Percentiles rank a stretch among this genome's conserved stretches.
These are phyloP conservation scores for Trichoderma arundinaceum DNA, from an alignment of 2,329 filamentous ascomycete genomes.

Conservation along the genomic window DNA sequence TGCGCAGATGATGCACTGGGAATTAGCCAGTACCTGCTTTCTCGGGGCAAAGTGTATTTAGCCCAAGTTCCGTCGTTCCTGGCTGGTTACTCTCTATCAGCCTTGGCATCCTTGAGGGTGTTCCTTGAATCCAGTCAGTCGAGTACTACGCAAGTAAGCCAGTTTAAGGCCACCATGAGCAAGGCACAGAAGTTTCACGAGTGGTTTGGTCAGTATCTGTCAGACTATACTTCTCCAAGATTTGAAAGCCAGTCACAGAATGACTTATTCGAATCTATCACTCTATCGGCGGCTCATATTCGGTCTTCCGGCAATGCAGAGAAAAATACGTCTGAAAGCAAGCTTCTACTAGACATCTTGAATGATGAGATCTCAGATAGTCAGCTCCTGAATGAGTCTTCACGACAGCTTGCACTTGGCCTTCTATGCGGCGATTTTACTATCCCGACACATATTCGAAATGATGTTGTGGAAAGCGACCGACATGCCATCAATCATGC, in stretches of 20 bases:
- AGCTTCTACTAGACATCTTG: conserved; percentile 78
- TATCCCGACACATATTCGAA: conserved; percentile 48
- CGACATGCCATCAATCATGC: conserved; percentile 65
- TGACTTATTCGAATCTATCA: conserved; percentile 68
- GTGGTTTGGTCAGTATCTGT: conserved; percentile 77
- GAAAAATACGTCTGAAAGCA: conserved; percentile 75
- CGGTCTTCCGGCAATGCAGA: conserved; percentile 71
- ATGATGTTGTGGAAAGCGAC: conserved; percentile 74
- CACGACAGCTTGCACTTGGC: conserved; percentile 71
- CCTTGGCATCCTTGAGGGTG: conserved; percentile 75
- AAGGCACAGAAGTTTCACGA: conserved; percentile 76
- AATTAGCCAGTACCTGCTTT: conserved; percentile 81
- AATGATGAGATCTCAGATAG: conserved; percentile 68
- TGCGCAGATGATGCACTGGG: conserved; percentile 92
- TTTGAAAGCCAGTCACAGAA: conserved; percentile 58
- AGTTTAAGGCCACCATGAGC: conserved; percentile 76
- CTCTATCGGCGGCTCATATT: conserved; percentile 70
- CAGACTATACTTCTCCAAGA: conserved; percentile 61
- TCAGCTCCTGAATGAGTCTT: conserved; percentile 71
- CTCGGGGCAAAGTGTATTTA: conserved; percentile 69
- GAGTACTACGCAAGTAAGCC: conserved; percentile 82
- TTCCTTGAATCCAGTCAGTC: conserved; percentile 78
- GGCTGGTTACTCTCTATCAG: conserved; percentile 78
- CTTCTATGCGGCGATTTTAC: conserved; percentile 79
- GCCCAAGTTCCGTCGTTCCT: conserved; percentile 73